Conservation (phyloP, 2,329 filamentous ascomycete genomes). For the Colletotrichum graminicola region DNA sequence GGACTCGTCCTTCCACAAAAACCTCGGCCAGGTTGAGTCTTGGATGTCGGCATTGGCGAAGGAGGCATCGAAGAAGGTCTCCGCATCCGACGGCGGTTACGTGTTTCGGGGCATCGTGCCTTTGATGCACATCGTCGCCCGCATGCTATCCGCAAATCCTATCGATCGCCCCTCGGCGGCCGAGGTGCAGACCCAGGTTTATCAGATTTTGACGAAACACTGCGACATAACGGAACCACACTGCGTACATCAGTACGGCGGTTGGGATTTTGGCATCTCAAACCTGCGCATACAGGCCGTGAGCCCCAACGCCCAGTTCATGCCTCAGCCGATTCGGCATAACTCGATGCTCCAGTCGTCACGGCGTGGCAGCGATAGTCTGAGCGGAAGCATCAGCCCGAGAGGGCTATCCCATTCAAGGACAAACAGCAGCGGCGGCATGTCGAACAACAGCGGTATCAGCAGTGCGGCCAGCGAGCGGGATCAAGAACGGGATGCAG, state of each 20-base stretch:
- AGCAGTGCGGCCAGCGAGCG: conserved; percentile 44
- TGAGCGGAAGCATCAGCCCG: conserved; percentile 43
- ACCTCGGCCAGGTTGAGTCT: conserved; percentile 74
- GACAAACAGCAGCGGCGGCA: conserved; percentile 51
- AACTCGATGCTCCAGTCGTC: conserved; percentile 39
- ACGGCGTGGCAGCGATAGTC: conserved; percentile 38
- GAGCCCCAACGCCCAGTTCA: conserved; percentile 34
- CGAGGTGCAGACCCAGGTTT: conserved; percentile 65
- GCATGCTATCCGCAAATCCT: conserved; percentile 67
- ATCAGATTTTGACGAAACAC: conserved; percentile 63
- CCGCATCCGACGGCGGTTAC: conserved; percentile 55
- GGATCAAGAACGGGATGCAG: conserved; percentile 34
- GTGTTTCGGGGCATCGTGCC: conserved; percentile 65
- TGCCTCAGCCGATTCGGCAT: conserved; percentile 32
- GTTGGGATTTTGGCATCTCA: conserved; percentile 49
- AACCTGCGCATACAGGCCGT: conserved; percentile 43
- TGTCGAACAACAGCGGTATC: conserved; percentile 52
- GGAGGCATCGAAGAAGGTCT: conserved; percentile 64
- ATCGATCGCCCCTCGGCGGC: conserved; percentile 65
- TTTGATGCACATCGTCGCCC: conserved; percentile 64
- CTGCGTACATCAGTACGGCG: conserved; percentile 64
- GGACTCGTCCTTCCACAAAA: conserved; percentile 80
- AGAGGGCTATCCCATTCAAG: conserved; percentile 48
- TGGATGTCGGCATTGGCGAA: conserved; percentile 75
- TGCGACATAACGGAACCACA: conserved; percentile 64